Base-by-base conservation (phyloP, 2,329 filamentous ascomycete species). In the Arthroderma uncinatum region DNA sequence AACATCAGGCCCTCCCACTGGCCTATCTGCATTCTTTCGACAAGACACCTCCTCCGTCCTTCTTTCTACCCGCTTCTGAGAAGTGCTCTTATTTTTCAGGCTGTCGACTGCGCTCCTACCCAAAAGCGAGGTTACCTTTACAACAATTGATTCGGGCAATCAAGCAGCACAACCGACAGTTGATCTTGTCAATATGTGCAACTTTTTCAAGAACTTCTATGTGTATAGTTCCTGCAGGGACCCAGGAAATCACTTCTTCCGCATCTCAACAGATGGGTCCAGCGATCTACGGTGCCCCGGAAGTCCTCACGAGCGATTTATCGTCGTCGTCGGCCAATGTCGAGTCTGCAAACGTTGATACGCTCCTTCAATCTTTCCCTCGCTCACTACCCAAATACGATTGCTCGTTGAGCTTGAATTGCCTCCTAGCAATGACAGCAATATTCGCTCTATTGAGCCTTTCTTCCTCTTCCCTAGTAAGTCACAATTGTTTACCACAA, bases 161-260 rank as follows among this genome's bases (percentile, higher is more conserved):
- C 36, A 42, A 42, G 4, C 21, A 30, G 2, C 37, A 25, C 39
- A 2, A n/a, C n/a, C 6, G 33, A 23, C 19, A 12, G 19, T 40
- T 34, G 39, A 19, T n/a, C 39, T 33, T 62, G 66, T 64, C 62
- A 54, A 60, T 58, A 79, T 79, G 77, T 79, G 77, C 73, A 73
- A 78, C 66, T 87, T 84, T 66, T 85, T 82, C 65, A 86, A 85
- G 65, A 87, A 87, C 71, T 89, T 85, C 70, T 88, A 87, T 72
- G 84, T 89, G 70, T 89, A 88, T 73, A 83, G 83, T 58, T 78
- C 81, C 44, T 89, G 86, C 66, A 71, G 78, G 57, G 83, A 88
- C 66, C 85, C 85, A 0, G 82, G 81, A 40, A 77, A 80, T 14
- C 86, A 89, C 69, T 88, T 87, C 71, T 84, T 86, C 69, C 78